Base-by-base conservation (phyloP, 139 green algal species). In the Closterium sp. region DNA sequence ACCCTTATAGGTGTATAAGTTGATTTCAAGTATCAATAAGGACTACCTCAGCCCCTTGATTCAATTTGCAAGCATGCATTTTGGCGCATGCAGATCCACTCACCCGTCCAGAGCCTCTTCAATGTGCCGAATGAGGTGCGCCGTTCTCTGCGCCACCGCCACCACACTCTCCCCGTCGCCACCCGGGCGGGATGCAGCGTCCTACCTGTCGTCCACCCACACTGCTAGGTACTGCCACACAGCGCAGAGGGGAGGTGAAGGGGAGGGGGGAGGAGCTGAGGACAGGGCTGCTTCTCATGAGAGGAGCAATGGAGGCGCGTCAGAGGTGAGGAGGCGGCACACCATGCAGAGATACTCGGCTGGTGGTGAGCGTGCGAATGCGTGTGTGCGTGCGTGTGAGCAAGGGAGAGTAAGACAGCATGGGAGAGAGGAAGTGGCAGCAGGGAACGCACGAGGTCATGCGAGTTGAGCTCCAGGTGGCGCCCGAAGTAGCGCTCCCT, bases 401-500 rank as follows among this genome's bases (percentile, higher is more conserved):
- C 38, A 45, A 45, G 38, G 38, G 38, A 45, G 38, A 45, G 38
- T 10, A 45, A 9, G 38, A 45, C 5, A 9, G 32, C 3, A 3
- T 31, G 27, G 27, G 24, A 29, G n/a, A 29, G 84, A 13, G 28
- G n/a, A 5, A 4, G 84, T 87, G n/a, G 84, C n/a, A 87, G 28
- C 10, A 29, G 31, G 30, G 87, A 7, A 29, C 32, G 2, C 6
- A 89, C 87, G 9, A 89, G n/a, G 17, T 91, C 89, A 31, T 87
- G 30, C 6, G 42, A 89, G 24, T 89, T n/a, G n/a, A 91, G 89
- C 89, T 91, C 89, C 30, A 90, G 31, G 28, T 19, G 24, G 17
- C 1, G 89, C 9, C 89, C 89, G 89, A 91, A 91, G 89, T 91
- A 91, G 10, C 89, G 70, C 89, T 91, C 89, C 42, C 89, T 91